A percentile compares a stretch with the other conserved stretches of the same genome.
phyloP scores from a whole-genome alignment of 2,329 filamentous ascomycete species.

The Sclerotiophoma versabilis region DNA sequence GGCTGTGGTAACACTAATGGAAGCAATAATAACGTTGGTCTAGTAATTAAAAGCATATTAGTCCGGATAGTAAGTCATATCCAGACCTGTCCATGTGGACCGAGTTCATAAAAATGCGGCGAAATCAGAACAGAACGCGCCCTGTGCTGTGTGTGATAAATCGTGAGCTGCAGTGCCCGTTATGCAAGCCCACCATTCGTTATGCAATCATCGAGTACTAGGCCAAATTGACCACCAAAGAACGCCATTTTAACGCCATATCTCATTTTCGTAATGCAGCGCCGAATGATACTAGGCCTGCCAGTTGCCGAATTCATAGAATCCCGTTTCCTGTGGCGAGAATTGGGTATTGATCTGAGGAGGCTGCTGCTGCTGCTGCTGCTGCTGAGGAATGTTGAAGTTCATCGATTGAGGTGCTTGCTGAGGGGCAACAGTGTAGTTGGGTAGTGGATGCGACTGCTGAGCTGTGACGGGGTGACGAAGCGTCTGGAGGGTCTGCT shows the following conservation, averaged over 20 bases:
- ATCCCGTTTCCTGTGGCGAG: slow-evolving; percentile 13
- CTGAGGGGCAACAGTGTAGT: slow-evolving; percentile 13
- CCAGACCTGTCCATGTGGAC: slow-evolving; percentile 5
- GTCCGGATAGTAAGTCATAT: slow-evolving; percentile 5
- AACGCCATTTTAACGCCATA: slow-evolving; percentile 13
- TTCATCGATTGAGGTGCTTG: slow-evolving; percentile 13
- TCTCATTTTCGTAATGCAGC: slow-evolving; percentile 6
- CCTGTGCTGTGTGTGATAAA: slow-evolving; percentile 9
- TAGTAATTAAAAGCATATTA: slow-evolving; percentile 20
- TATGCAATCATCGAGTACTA: slow-evolving; percentile 8
- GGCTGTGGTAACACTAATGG: slow-evolving; percentile 4
- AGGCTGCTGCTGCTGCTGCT: slow-evolving; percentile 12
- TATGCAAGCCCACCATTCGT: slow-evolving; percentile 13
- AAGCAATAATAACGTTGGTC: slow-evolving; percentile 18
- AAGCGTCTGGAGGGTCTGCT: slow-evolving; percentile 17
- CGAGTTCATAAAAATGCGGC: slow-evolving; percentile 2
- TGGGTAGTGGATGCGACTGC: slow-evolving; percentile 14
- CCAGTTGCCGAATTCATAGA: slow-evolving; percentile 15
- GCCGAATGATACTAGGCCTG: neutral
- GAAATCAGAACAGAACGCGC: slow-evolving; percentile 1
- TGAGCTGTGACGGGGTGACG: slow-evolving; percentile 17
- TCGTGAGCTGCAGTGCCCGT: slow-evolving; percentile 7
- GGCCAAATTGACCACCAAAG: neutral
- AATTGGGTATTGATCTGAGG: slow-evolving; percentile 14
- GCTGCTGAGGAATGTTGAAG: slow-evolving; percentile 13